Percentiles rank a stretch among this genome's conserved stretches.
Evolutionary conservation across 2,329 filamentous ascomycete species (phyloP).

Genomic region (Aspergillus unguis): DNA sequence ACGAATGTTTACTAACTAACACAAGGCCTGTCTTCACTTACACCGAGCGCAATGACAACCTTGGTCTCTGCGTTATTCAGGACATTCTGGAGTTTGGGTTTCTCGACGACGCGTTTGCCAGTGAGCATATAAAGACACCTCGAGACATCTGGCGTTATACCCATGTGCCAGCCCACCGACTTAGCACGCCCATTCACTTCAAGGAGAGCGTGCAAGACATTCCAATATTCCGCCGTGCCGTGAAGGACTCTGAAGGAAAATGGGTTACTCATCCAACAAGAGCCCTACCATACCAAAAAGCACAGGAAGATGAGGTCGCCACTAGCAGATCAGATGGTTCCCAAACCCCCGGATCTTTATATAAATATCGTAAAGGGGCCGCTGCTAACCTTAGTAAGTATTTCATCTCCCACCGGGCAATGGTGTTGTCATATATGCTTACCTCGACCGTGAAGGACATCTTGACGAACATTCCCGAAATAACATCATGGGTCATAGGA

Average conservation of each 20-base stretch:
- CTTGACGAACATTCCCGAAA: not conserved
- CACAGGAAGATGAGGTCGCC: not conserved
- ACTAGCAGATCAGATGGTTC: not conserved
- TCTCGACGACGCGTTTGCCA: conserved; percentile 21
- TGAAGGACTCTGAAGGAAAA: conserved; percentile 4
- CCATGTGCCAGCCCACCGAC: conserved; percentile 18
- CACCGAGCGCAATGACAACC: conserved; percentile 20
- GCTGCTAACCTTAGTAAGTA: not conserved
- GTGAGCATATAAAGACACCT: conserved; percentile 19
- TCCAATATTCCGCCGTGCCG: conserved; percentile 16
- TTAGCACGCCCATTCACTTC: conserved; percentile 23
- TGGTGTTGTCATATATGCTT: not conserved
- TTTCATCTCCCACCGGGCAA: not conserved
- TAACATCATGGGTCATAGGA: not conserved
- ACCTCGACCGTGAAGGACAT: not conserved
- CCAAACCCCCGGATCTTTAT: not conserved
- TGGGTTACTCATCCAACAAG: not conserved
- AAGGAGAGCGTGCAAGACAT: conserved; percentile 18
- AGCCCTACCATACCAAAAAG: not conserved
- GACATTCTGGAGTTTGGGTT: conserved; percentile 25
- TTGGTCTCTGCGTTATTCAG: conserved; percentile 19
- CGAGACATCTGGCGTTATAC: conserved; percentile 21
- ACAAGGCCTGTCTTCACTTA: conserved; percentile 15
- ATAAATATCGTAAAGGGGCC: not conserved
- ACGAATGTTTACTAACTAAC: conserved; percentile 12